Percentiles rank a stretch among this genome's conserved stretches.
Conservation (phyloP, 129 eudicot species). For the Dittrichia graveolens region DNA sequence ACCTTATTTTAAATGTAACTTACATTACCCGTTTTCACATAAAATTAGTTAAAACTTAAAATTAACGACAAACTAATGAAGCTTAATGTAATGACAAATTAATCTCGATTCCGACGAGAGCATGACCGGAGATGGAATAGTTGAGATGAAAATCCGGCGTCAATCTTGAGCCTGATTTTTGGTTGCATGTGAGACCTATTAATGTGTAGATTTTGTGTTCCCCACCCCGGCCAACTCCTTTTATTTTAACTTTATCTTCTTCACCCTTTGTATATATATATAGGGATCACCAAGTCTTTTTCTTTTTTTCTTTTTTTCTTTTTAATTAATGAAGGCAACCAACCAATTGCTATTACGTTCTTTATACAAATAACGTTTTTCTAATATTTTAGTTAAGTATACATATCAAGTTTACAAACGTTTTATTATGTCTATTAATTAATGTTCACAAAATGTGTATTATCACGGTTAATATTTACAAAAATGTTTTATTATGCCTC, state of each 20-base stretch:
- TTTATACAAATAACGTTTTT: too few species aligned
- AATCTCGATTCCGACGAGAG: constrained; percentile 11
- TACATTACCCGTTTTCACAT: too few species aligned
- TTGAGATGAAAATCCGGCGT: constrained; percentile 44
- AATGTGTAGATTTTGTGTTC: constrained; percentile 21
- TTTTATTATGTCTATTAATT: too few species aligned
- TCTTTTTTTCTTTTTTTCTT: neutral
- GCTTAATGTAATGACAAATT: neutral
- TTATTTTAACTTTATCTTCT: neutral
- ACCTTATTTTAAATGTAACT: neutral
- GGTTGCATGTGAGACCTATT: constrained; percentile 43
- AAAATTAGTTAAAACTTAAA: too few species aligned
- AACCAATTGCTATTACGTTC: too few species aligned
- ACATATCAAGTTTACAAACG: too few species aligned
- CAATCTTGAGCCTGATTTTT: constrained; percentile 48
- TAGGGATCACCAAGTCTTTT: neutral
- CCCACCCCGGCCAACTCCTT: constrained; percentile 24
- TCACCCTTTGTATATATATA: neutral
- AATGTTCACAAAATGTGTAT: too few species aligned
- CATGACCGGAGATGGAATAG: constrained; percentile 13
- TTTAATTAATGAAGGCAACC: too few species aligned
- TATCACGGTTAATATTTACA: too few species aligned
- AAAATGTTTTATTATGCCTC: too few species aligned
- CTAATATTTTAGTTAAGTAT: too few species aligned
- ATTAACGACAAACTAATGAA: too few species aligned